These are phyloP conservation scores for Fraxinus excelsior DNA, from an alignment of 257 asterid species.

Conservation along the genomic window DNA sequence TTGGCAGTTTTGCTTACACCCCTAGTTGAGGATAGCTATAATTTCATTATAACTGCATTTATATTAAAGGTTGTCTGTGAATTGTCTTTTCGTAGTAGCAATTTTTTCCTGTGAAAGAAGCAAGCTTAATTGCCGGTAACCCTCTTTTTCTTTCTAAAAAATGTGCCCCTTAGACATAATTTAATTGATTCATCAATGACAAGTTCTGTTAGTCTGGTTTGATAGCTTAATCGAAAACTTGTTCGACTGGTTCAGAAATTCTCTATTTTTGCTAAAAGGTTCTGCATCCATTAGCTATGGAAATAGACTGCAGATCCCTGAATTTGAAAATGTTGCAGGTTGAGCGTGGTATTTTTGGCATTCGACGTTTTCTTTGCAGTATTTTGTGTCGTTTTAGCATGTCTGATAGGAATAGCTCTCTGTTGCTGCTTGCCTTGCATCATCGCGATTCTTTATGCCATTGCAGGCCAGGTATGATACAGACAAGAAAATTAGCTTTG, in stretches of 20 bases:
- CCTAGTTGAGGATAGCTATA: neutral
- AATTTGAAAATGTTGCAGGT: slow-evolving; percentile 66
- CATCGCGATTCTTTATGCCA: slow-evolving; percentile 93
- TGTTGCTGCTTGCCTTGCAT: slow-evolving; percentile 99
- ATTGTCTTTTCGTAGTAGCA: neutral
- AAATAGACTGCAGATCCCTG: slow-evolving; percentile 28
- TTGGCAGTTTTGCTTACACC: too few species aligned
- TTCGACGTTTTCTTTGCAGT: slow-evolving; percentile 96
- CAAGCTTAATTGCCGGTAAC: neutral
- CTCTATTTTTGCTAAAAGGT: slow-evolving; percentile 3
- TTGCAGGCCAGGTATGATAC: slow-evolving; percentile 86
- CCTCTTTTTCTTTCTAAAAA: neutral
- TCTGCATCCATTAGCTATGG: slow-evolving; percentile 12
- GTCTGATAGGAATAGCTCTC: slow-evolving; percentile 88
- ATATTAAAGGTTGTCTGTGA: neutral
- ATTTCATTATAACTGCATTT: neutral
- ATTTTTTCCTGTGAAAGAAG: neutral
- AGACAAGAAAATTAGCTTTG: neutral
- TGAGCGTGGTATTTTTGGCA: slow-evolving; percentile 95
- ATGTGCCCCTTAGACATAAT: neutral
- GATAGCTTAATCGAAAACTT: slow-evolving; percentile 7
- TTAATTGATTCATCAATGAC: slow-evolving; percentile 1
- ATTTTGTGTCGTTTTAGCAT: slow-evolving; percentile 92
- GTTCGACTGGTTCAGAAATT: slow-evolving; percentile 14
- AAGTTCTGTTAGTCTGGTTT: slow-evolving; percentile 3